These are phyloP conservation scores for Chalaropsis ovoidea DNA, from an alignment of 2,329 filamentous ascomycete species.

Conservation along the genomic window DNA sequence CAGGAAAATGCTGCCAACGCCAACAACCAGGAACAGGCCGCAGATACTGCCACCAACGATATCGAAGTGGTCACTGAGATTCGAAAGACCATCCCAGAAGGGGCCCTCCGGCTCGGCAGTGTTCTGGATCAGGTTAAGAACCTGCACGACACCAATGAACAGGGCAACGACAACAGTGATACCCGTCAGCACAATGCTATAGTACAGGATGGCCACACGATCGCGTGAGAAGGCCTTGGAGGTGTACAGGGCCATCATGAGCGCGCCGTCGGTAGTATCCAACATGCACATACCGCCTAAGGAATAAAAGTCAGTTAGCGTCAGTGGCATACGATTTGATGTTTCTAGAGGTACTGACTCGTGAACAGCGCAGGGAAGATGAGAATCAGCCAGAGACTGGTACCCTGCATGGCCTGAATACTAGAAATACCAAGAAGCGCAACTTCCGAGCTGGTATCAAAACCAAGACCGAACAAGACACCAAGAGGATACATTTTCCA, in stretches of 20 bases:
- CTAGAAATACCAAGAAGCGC: constrained; percentile 83
- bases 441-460: constrained; percentile 91
- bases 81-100: constrained; percentile 86
- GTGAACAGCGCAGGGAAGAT: constrained; percentile 89
- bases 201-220: constrained; percentile 83
- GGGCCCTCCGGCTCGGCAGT: constrained; percentile 59
- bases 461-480: constrained; percentile 80
- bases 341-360: constrained; percentile 38
- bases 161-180: constrained; percentile 76
- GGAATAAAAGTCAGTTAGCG: constrained; percentile 3
- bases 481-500: constrained; percentile 98
- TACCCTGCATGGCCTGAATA: constrained; percentile 75
- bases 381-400: constrained; percentile 85
- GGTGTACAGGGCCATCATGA: constrained; percentile 93
- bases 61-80: constrained; percentile 70
- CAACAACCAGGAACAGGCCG: constrained; percentile 70
- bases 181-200: constrained; percentile 75
- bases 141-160: constrained; percentile 76
- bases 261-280: constrained; percentile 82
- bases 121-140: constrained; percentile 67
- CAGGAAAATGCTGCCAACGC: constrained; percentile 58
- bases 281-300: constrained; percentile 85
- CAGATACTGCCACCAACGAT: constrained; percentile 80
- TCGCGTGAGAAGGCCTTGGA: constrained; percentile 68
- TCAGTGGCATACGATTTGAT: background rate